Conservation (phyloP, 352 stramenopile genomes). For the Thraustotheca clavata region DNA sequence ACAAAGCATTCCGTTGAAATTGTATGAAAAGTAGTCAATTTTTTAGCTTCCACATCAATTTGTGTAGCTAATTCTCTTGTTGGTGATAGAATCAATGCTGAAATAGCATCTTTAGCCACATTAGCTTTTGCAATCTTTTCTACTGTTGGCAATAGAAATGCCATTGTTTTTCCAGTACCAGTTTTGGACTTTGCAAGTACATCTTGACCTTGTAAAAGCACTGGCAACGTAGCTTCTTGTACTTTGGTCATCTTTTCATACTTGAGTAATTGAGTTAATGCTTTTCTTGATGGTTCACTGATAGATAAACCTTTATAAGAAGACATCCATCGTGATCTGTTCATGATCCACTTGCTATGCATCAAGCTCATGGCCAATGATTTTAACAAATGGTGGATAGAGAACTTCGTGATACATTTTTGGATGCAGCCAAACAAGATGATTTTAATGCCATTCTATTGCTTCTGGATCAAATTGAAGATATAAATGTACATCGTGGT, state of each 20-base stretch:
- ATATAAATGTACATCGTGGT: too few relatives aligned
- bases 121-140: slow-evolving; percentile 59
- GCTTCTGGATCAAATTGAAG: not conserved
- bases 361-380: too few relatives aligned
- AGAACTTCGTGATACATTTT: too few relatives aligned
- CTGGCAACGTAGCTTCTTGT: slow-evolving; percentile 78
- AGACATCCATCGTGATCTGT: too few relatives aligned
- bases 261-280: slow-evolving; percentile 73
- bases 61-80: slow-evolving; percentile 87
- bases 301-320: too few relatives aligned
- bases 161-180: slow-evolving; percentile 87
- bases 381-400: too few relatives aligned
- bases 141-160: slow-evolving; percentile 82
- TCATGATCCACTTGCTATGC: too few relatives aligned
- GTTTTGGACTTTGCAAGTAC: slow-evolving; percentile 88
- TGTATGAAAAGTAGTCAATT: slow-evolving; percentile 80
- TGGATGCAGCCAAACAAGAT: too few relatives aligned
- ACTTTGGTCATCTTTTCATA: slow-evolving; percentile 86
- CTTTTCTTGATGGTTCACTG: slow-evolving; percentile 44
- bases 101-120: slow-evolving; percentile 38
- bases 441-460: too few relatives aligned
- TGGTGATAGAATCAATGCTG: slow-evolving; percentile 79
- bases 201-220: slow-evolving; percentile 71
- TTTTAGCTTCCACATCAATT: slow-evolving; percentile 84
- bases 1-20: slow-evolving; percentile 57